Conservation (phyloP, 106 monocot species). For the Dendrobium nobile region DNA sequence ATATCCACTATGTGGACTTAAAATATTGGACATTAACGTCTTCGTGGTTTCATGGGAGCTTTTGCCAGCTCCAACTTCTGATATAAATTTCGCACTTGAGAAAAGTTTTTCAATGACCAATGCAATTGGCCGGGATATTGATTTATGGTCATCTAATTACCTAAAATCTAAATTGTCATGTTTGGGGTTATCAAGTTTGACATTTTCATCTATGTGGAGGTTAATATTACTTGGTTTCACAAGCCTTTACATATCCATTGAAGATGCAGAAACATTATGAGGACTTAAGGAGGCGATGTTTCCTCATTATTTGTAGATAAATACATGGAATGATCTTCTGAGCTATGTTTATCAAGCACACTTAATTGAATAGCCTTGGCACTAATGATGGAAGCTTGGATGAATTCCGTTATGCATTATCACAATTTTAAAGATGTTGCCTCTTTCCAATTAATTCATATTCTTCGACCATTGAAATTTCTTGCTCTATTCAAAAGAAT, state of each 20-base stretch:
- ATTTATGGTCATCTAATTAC: slow-evolving; percentile 6
- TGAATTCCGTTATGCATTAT: slow-evolving; percentile 47
- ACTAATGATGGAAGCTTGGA: slow-evolving; percentile 33
- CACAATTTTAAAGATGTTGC: slow-evolving; percentile 53
- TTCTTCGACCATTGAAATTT: slow-evolving; percentile 40
- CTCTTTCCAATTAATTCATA: slow-evolving; percentile 26
- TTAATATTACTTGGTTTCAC: not conserved
- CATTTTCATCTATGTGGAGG: slow-evolving; percentile 10
- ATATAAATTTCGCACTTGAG: not conserved
- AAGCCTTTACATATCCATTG: not conserved
- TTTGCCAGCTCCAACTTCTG: not conserved
- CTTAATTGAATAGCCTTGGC: not conserved
- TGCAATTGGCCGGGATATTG: slow-evolving; percentile 10
- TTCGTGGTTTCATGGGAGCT: not conserved
- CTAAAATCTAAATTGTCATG: not conserved
- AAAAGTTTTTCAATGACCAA: slow-evolving; percentile 13
- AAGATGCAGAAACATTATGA: slow-evolving; percentile 7
- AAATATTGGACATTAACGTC: not conserved
- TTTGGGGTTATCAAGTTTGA: not conserved
- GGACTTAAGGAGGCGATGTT: no score
- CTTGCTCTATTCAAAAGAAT: slow-evolving; percentile 76
- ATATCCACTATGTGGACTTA: slow-evolving; percentile 6
- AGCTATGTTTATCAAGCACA: slow-evolving; percentile 13
- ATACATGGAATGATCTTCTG: slow-evolving; percentile 1
- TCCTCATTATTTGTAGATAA: not conserved